phyloP scores from a whole-genome alignment of 2,329 filamentous ascomycete genomes.

The Aspergillus aculeatus region DNA sequence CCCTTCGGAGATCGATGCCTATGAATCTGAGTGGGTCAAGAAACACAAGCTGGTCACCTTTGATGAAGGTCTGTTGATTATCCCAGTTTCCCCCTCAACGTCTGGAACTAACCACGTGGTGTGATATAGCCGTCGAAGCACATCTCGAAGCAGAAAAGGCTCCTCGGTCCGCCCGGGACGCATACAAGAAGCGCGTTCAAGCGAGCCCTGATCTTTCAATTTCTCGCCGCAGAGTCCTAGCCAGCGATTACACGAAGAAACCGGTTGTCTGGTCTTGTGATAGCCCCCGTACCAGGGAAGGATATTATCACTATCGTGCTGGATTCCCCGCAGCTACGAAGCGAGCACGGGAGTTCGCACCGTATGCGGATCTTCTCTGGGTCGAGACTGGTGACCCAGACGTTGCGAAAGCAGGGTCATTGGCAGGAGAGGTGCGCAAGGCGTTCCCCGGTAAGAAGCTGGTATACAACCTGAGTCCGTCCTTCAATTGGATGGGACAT shows the following conservation, averaged over 20 bases:
- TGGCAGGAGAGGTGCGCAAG: constrained; percentile 72
- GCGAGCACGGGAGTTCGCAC: constrained; percentile 85
- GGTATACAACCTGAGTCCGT: constrained; percentile 94
- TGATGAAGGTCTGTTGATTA: constrained; percentile 65
- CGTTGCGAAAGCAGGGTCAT: constrained; percentile 70
- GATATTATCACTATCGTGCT: constrained; percentile 56
- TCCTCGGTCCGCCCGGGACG: constrained; percentile 61
- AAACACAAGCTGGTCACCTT: constrained; percentile 81
- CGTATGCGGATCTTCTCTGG: constrained; percentile 94
- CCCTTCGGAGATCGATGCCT: constrained; percentile 77
- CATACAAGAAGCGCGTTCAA: constrained; percentile 64
- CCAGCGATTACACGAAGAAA: constrained; percentile 63
- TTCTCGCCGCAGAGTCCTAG: constrained; percentile 70
- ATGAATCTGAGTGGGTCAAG: constrained; percentile 86
- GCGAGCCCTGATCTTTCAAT: constrained; percentile 73
- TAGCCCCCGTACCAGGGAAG: constrained; percentile 86
- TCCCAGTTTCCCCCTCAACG: no score
- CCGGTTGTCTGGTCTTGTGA: constrained; percentile 87
- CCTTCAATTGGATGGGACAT: constrained; percentile 98
- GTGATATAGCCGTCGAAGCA: constrained; percentile 62
- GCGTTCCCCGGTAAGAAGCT: constrained; percentile 76
- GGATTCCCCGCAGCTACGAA: constrained; percentile 87
- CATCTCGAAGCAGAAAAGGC: constrained; percentile 70
- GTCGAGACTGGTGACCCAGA: constrained; percentile 91
- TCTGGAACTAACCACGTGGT: neutral